Percentiles rank a stretch among this genome's conserved stretches.
Evolutionary conservation across 1,284 basidiomycete species (phyloP).

Genomic region (Boletus mariae): DNA sequence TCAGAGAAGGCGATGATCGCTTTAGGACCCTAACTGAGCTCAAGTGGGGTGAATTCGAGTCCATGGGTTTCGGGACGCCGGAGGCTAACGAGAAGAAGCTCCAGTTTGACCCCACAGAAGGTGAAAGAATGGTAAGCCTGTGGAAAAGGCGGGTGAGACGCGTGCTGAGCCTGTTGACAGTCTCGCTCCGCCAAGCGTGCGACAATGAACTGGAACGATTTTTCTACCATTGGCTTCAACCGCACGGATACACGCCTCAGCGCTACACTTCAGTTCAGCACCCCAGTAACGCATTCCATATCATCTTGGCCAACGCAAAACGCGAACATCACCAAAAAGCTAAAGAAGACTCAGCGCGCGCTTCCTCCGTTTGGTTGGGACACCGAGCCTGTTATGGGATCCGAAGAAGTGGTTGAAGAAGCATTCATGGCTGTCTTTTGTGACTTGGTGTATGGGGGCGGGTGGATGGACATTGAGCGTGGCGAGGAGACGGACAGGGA

Average conservation of each 20-base stretch:
- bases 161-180: constrained; percentile 36
- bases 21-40: constrained; percentile 79
- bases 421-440: constrained; percentile 85
- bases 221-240: constrained; percentile 76
- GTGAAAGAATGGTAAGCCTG: constrained; percentile 68
- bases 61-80: constrained; percentile 66
- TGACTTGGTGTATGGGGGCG: constrained; percentile 77
- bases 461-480: constrained; percentile 73
- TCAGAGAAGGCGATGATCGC: constrained; percentile 52
- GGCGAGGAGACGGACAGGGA: constrained; percentile 75
- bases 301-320: constrained; percentile 70
- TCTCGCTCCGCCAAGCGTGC: constrained; percentile 66
- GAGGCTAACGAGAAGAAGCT: constrained; percentile 61
- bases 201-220: constrained; percentile 85
- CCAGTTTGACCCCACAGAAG: constrained; percentile 83
- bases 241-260: constrained; percentile 70
- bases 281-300: constrained; percentile 63
- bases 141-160: neutral
- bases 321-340: constrained; percentile 67
- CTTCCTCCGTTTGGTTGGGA: constrained; percentile 83
- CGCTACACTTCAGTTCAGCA: constrained; percentile 77
- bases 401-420: constrained; percentile 78
- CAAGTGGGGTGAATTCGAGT: constrained; percentile 87
- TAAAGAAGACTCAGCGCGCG: constrained; percentile 80
- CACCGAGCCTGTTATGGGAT: constrained; percentile 70